phyloP scores from a whole-genome alignment of 345 rosid species.

The Lepidium aucheri region DNA sequence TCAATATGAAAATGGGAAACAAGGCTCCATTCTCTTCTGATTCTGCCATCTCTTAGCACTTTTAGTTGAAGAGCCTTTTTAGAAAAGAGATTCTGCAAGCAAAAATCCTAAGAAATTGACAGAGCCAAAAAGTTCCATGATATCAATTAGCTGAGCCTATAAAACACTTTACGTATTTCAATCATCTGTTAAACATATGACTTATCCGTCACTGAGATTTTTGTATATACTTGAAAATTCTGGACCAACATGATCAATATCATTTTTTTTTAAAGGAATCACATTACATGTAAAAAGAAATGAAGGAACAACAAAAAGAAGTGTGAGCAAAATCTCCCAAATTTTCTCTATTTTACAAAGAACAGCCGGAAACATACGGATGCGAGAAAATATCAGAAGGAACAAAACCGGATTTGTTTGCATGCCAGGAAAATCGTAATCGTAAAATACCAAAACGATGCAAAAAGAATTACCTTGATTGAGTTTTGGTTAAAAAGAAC shows the following conservation, averaged over 20 bases:
- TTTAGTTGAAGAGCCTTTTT: conserved; percentile 7
- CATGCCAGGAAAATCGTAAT: background rate
- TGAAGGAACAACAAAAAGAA: background rate
- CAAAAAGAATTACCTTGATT: background rate
- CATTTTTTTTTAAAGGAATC: too few species aligned
- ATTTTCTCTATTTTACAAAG: background rate
- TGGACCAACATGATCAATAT: background rate
- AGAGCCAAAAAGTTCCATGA: too few species aligned
- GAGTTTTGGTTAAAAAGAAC: background rate
- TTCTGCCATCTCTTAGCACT: conserved; percentile 51
- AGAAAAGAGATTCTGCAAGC: conserved; percentile 11
- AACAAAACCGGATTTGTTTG: background rate
- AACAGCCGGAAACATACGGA: background rate
- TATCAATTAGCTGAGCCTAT: background rate
- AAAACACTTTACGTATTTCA: background rate
- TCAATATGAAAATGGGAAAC: conserved; percentile 89
- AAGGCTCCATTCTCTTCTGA: conserved; percentile 68
- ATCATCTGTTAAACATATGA: background rate
- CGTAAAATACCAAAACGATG: background rate
- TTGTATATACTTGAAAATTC: background rate
- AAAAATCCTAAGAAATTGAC: background rate
- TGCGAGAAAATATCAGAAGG: background rate
- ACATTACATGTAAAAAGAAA: background rate
- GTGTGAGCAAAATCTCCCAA: background rate
- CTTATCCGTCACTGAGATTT: background rate